Base-by-base conservation (phyloP, 768 basidiomycete genomes). In the Boletus tomentosulus region DNA sequence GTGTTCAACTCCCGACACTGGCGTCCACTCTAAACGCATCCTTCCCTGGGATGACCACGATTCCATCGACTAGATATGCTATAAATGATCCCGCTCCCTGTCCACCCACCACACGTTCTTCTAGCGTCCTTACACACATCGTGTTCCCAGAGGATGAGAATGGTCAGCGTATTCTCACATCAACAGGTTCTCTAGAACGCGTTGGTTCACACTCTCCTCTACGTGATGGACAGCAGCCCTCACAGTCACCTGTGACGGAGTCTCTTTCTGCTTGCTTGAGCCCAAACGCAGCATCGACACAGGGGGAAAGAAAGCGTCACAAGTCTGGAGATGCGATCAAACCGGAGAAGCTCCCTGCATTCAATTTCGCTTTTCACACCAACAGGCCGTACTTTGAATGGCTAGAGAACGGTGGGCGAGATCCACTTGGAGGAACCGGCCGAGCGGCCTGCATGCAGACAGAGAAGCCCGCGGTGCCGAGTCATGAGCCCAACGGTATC, bases 301-400 rank as follows among this genome's bases (percentile, higher is more conserved):
- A 37, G 7, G 16, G 1, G 9, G 49, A 34, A 22, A 35, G 42
- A 8, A 45, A 50, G 9, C 2, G 35, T 35, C 11, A 16, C 12
- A 22, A 0, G 8, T 25, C 46, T 27, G 25, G 34, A 43, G 25
- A 27, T 3, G 2, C 34, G 2, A 24, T 12, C 22, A 55, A 58
- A 51, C 35, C n/a, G 6, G 62, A 68, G 3, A 62, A 54, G 1
- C 54, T 60, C 12, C 59, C 86, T 4, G 86, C 88, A 0, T 90
- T 90, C 63, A 87, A 86, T 62, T 74, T 84, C 59, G 89, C 88
- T 11, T 89, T 90, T 62, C 73, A 74, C 1, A 80, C 71, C 35
- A 64, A 62, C 44, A 73, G 72, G 6, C 78, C 78, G 2, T 89
- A 79, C 62, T 91, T 90, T 58, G 81, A 79, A 19, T 91, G 89